Percentiles rank a stretch among this genome's conserved stretches.
phyloP scores from a whole-genome alignment of 1,284 basidiomycete species.

The Kwoniella shivajii region DNA sequence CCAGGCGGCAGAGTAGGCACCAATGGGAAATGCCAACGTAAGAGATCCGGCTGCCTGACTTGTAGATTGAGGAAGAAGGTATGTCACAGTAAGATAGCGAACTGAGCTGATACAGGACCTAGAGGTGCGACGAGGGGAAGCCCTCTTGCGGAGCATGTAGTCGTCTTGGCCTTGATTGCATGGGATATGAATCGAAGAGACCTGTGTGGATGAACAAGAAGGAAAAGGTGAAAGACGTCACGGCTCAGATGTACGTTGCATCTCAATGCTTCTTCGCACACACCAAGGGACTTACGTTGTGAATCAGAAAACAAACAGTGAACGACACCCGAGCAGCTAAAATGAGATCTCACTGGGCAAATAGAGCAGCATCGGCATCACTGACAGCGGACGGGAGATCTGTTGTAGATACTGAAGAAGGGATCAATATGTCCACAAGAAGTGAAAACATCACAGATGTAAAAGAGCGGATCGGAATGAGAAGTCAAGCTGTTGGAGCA shows the following conservation, averaged over 20 bases:
- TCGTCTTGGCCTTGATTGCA: slow-evolving; percentile 76
- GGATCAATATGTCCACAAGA: too few relatives aligned
- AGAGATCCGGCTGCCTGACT: slow-evolving; percentile 26
- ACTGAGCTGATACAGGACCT: neutral
- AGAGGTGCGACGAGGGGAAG: slow-evolving; percentile 81
- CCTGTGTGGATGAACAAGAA: slow-evolving; percentile 71
- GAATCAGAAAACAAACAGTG: neutral
- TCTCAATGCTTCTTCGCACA: neutral
- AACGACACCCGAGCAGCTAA: neutral
- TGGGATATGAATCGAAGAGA: slow-evolving; percentile 78
- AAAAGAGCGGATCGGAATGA: too few relatives aligned
- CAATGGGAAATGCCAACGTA: slow-evolving; percentile 5
- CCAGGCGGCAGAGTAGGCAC: neutral
- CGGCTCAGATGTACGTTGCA: slow-evolving; percentile 14
- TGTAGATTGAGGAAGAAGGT: slow-evolving; percentile 32
- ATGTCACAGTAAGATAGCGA: slow-evolving; percentile 5
- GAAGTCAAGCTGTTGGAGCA: too few relatives aligned
- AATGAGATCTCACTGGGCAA: slow-evolving; percentile 3
- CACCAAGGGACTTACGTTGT: neutral
- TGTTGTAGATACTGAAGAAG: neutral
- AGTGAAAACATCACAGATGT: too few relatives aligned
- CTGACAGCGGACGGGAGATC: neutral
- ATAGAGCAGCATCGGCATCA: slow-evolving; percentile 2
- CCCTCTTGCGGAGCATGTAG: slow-evolving; percentile 70
- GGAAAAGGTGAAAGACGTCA: slow-evolving; percentile 6